Percentiles rank a stretch among this genome's conserved stretches.
phyloP scores from a whole-genome alignment of 306 rosid species.

The Inga leiocalycina region DNA sequence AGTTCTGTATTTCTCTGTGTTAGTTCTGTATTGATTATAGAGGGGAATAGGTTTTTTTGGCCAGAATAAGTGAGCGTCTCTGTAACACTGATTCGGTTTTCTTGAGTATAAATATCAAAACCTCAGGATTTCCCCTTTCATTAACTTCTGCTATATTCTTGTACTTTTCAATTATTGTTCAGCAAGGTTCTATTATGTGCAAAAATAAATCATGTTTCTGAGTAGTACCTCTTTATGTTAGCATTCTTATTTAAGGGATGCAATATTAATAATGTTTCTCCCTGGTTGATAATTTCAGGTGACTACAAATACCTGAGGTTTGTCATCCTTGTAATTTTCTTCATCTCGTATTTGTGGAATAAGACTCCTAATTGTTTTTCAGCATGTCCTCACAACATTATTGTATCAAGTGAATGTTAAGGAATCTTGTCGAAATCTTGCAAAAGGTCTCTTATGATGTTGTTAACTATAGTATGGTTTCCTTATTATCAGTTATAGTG shows the following conservation, averaged over 20 bases:
- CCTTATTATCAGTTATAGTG: background rate
- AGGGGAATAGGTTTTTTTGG: too few relatives aligned
- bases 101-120: background rate
- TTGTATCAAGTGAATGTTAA: background rate
- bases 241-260: background rate
- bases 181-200: background rate
- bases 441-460: background rate
- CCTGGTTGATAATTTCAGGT: conserved; percentile 47
- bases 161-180: background rate
- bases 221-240: background rate
- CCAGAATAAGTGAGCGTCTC: too few relatives aligned
- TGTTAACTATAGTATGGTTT: background rate
- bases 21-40: too few relatives aligned
- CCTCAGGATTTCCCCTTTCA: background rate
- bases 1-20: too few relatives aligned
- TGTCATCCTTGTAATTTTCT: conserved; percentile 45
- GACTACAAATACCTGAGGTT: conserved; percentile 90
- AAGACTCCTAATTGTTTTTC: background rate
- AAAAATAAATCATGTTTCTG: background rate
- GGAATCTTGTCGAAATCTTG: background rate
- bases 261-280: conserved; percentile 5
- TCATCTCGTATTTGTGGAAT: conserved; percentile 18
- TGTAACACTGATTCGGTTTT: background rate
- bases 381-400: background rate
- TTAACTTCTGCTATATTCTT: background rate